These are phyloP conservation scores for Alternaria sp. DNA, from an alignment of 2,329 filamentous ascomycete species.

Conservation along the genomic window DNA sequence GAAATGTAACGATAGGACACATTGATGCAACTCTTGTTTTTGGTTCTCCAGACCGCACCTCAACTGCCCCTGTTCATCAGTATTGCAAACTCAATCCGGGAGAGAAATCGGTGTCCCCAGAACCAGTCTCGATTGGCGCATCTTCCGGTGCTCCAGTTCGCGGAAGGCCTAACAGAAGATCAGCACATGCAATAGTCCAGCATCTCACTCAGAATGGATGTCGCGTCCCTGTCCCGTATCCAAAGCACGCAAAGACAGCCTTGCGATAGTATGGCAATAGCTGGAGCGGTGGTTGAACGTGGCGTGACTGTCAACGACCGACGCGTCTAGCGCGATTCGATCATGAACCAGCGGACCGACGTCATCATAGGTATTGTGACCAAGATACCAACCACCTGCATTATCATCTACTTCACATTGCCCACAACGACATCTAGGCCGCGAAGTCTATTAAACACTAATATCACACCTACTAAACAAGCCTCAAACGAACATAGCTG, in stretches of 20 bases:
- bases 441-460: neutral
- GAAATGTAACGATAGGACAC: neutral
- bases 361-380: neutral
- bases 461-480: neutral
- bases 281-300: neutral
- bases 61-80: neutral
- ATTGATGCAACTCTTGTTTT: neutral
- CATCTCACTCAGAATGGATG: no score
- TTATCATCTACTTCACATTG: neutral
- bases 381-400: neutral
- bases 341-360: neutral
- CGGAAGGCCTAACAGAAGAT: neutral
- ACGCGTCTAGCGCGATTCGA: constrained; percentile 1
- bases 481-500: neutral
- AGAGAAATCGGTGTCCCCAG: neutral
- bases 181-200: no score
- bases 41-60: neutral
- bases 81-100: neutral
- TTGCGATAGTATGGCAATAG: neutral
- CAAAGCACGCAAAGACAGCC: neutral
- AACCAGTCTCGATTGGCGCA: neutral
- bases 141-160: neutral
- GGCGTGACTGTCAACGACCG: neutral
- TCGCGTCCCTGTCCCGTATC: neutral
- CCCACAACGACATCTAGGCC: neutral